Conservation (phyloP, 306 rosid genomes). For the Medicago ruthenica region DNA sequence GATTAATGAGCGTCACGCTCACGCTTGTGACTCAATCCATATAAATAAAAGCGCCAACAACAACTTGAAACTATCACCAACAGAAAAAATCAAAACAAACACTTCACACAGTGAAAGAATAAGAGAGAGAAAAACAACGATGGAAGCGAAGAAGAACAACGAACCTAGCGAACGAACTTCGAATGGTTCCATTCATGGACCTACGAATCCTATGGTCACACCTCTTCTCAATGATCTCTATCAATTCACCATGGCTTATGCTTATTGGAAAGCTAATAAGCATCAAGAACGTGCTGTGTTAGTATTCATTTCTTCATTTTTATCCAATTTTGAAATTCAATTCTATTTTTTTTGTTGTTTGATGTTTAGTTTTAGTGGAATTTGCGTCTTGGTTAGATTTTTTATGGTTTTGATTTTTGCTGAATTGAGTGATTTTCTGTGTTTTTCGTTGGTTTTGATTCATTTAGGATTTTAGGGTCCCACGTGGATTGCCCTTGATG, state of each 20-base stretch:
- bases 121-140: conserved; percentile 39
- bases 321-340: background rate
- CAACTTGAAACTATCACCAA: conserved; percentile 12
- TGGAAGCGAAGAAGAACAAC: conserved; percentile 64
- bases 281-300: conserved; percentile 95
- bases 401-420: background rate
- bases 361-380: conserved; percentile 33
- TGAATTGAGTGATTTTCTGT: conserved; percentile 20
- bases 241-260: conserved; percentile 99
- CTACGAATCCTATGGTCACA: conserved; percentile 95
- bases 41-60: conserved; percentile 40
- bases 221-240: conserved; percentile 98
- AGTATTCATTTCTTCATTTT: conserved; percentile 42
- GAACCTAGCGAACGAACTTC: conserved; percentile 53
- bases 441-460: conserved; percentile 12
- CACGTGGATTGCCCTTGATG: too few relatives aligned
- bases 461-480: background rate
- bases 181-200: conserved; percentile 55
- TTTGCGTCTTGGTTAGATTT: conserved; percentile 5
- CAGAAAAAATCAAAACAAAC: conserved; percentile 1
- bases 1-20: conserved; percentile 29
- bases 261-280: conserved; percentile 99
- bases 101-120: too few relatives aligned
- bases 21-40: conserved; percentile 11
- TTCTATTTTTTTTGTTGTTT: background rate